A percentile compares a stretch with the other conserved stretches of the same genome.
phyloP scores from a whole-genome alignment of 2,329 filamentous ascomycete species.

The Aspergillus quadrilineatus region DNA sequence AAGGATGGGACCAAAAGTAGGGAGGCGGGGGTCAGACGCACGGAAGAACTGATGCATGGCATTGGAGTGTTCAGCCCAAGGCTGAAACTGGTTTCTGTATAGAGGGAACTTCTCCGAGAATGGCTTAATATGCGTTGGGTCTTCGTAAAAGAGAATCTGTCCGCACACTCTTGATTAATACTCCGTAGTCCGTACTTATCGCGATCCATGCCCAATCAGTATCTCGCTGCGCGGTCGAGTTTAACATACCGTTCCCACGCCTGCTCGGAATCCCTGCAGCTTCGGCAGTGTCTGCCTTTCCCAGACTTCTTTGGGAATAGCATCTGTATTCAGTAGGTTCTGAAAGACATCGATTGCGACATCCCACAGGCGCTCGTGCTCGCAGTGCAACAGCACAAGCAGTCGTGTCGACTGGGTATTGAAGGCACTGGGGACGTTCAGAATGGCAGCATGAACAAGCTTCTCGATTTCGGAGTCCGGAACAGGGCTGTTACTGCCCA shows the following conservation, averaged over 20 bases:
- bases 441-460: conserved; percentile 52
- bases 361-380: conserved; percentile 89
- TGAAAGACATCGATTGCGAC: conserved; percentile 64
- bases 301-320: conserved; percentile 54
- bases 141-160: conserved; percentile 78
- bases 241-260: conserved; percentile 66
- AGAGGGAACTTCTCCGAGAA: conserved; percentile 68
- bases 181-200: not conserved
- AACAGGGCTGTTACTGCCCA: conserved; percentile 36
- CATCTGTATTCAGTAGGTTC: conserved; percentile 62
- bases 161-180: not conserved
- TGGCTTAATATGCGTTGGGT: conserved; percentile 64
- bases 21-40: conserved; percentile 26
- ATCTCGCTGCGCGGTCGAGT: not conserved
- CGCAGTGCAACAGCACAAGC: conserved; percentile 73
- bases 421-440: conserved; percentile 76
- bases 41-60: conserved; percentile 77
- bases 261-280: conserved; percentile 64
- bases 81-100: conserved; percentile 77
- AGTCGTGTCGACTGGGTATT: conserved; percentile 82
- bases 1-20: not conserved
- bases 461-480: conserved; percentile 38
- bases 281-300: conserved; percentile 47
- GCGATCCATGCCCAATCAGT: conserved; percentile 30
- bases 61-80: conserved; percentile 72